Conservation (phyloP, 148 eudicot species). For the Persicaria tinctoria region DNA sequence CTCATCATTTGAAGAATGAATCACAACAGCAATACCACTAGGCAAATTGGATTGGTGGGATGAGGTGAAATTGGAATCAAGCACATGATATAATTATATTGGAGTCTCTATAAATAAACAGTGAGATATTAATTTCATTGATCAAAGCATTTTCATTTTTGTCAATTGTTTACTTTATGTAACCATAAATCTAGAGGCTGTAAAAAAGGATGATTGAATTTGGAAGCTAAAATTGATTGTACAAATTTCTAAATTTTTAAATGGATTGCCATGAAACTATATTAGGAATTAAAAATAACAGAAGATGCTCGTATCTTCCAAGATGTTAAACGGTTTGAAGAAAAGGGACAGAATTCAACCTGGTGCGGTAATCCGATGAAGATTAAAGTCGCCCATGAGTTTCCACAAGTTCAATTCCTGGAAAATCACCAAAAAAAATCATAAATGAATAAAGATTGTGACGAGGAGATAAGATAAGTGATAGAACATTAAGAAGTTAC, state of each 20-base stretch:
- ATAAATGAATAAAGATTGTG: not conserved
- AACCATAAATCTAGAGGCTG: not conserved
- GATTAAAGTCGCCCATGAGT: slow-evolving; percentile 95
- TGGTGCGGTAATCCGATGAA: slow-evolving; percentile 94
- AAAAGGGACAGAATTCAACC: slow-evolving; percentile 30
- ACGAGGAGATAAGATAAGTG: not conserved
- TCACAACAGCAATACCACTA: slow-evolving; percentile 56
- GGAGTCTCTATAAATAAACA: too few relatives aligned
- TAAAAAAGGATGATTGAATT: not conserved
- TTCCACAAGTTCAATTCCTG: slow-evolving; percentile 95
- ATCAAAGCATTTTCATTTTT: too few relatives aligned
- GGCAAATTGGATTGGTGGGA: slow-evolving; percentile 34
- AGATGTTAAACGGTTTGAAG: not conserved
- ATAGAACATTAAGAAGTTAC: slow-evolving; percentile 12
- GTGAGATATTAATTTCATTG: too few relatives aligned
- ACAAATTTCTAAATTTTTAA: not conserved
- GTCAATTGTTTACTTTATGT: too few relatives aligned
- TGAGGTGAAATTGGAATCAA: slow-evolving; percentile 37
- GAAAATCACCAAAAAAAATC: not conserved
- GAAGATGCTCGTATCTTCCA: not conserved
- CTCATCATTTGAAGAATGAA: slow-evolving; percentile 60
- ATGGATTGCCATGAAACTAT: not conserved
- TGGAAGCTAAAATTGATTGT: not conserved
- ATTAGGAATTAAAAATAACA: not conserved
- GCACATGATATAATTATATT: slow-evolving; percentile 25